Percentiles rank a stretch among this genome's conserved stretches.
Conservation (phyloP, 176 grass and related monocot species). For the Hsuehochloa calcarea region DNA sequence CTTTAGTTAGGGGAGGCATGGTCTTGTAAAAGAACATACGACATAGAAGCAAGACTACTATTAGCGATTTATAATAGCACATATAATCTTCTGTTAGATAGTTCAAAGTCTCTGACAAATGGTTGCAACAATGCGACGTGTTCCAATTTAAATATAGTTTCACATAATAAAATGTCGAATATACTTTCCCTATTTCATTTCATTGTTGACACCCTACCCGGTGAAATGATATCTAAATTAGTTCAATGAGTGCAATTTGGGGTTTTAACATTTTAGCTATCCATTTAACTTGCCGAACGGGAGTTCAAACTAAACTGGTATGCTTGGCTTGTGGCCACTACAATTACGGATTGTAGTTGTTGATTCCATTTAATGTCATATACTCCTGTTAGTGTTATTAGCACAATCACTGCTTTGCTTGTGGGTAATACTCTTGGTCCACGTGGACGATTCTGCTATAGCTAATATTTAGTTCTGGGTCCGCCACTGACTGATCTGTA, state of each 20-base stretch:
- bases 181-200: constrained; percentile 12
- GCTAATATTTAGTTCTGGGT: too few relatives aligned
- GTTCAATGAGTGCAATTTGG: not conserved
- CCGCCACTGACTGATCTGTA: too few relatives aligned
- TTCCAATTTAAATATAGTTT: not conserved
- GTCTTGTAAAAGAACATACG: too few relatives aligned
- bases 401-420: too few relatives aligned
- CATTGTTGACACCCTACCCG: not conserved
- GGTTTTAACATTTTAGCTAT: not conserved
- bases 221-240: not conserved
- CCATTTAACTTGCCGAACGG: not conserved
- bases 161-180: not conserved
- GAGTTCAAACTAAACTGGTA: not conserved
- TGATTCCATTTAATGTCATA: too few relatives aligned
- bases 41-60: too few relatives aligned
- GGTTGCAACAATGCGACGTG: not conserved
- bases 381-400: too few relatives aligned
- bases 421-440: too few relatives aligned
- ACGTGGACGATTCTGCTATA: too few relatives aligned
- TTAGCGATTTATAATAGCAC: not conserved
- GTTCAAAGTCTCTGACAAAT: not conserved
- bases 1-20: too few relatives aligned
- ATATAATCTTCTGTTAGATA: not conserved
- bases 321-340: constrained; percentile 13
- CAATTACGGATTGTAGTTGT: not conserved